phyloP scores from a whole-genome alignment of 2,329 filamentous ascomycete genomes.

The Metarhizium humberi region DNA sequence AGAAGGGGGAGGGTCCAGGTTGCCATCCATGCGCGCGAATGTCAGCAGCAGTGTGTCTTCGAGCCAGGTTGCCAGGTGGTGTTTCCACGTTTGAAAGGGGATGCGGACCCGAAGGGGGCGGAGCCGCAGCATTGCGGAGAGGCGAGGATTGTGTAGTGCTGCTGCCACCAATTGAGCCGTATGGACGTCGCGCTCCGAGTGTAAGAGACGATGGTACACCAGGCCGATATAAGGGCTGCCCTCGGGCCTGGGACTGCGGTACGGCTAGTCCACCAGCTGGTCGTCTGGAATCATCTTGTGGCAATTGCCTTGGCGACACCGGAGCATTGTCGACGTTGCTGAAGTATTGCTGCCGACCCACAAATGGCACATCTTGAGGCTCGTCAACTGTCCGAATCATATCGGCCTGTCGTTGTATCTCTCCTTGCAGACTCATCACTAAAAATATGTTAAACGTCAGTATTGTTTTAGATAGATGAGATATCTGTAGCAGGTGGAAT shows the following conservation, averaged over 20 bases:
- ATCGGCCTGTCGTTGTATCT: conserved; percentile 53
- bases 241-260: conserved; percentile 45
- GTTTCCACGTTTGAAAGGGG: conserved; percentile 54
- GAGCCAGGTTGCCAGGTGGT: conserved; percentile 60
- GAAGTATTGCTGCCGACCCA: conserved; percentile 58
- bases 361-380: conserved; percentile 60
- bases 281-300: conserved; percentile 76
- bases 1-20: conserved; percentile 48
- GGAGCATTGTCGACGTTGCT: conserved; percentile 63
- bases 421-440: conserved; percentile 48
- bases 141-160: conserved; percentile 65
- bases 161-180: conserved; percentile 75
- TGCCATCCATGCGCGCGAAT: conserved; percentile 84
- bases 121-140: conserved; percentile 55
- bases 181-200: conserved; percentile 65
- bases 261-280: conserved; percentile 55
- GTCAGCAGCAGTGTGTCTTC: conserved; percentile 90
- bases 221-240: conserved; percentile 61
- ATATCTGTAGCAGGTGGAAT: not conserved
- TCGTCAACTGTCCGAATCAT: conserved; percentile 49
- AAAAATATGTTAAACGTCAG: not conserved
- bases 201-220: conserved; percentile 76
- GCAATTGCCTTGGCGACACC: conserved; percentile 77
- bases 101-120: conserved; percentile 56
- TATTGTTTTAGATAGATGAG: not conserved